phyloP scores from a whole-genome alignment of 495 filamentous ascomycete species.

The Tuber indicum region DNA sequence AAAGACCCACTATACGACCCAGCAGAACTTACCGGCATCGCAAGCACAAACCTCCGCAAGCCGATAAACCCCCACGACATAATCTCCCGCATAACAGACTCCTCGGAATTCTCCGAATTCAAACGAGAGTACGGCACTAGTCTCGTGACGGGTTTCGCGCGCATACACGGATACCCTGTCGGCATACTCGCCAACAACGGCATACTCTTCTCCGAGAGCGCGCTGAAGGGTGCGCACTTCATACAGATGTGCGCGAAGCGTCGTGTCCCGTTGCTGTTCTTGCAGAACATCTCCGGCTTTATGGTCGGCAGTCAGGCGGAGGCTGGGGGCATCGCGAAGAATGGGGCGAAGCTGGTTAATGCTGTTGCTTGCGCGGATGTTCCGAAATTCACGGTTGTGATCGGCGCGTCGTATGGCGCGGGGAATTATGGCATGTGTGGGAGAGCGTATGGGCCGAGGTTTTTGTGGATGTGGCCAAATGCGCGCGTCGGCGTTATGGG shows the following conservation, averaged over 20 bases:
- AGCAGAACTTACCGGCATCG: slow-evolving; percentile 77
- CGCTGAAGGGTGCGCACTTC: slow-evolving; percentile 94
- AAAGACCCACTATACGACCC: slow-evolving; percentile 76
- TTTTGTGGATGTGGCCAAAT: slow-evolving; percentile 98
- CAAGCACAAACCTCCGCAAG: slow-evolving; percentile 76
- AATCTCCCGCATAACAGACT: slow-evolving; percentile 90
- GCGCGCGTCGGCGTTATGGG: slow-evolving; percentile 95
- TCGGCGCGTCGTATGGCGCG: slow-evolving; percentile 80
- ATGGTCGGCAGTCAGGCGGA: slow-evolving; percentile 96
- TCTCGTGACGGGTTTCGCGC: slow-evolving; percentile 82
- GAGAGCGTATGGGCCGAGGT: slow-evolving; percentile 82
- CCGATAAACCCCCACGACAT: slow-evolving; percentile 82
- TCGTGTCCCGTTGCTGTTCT: slow-evolving; percentile 79
- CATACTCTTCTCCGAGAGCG: slow-evolving; percentile 86
- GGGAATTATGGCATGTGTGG: slow-evolving; percentile 72
- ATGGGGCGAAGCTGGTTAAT: slow-evolving; percentile 93
- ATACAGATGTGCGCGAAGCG: slow-evolving; percentile 95
- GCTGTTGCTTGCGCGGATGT: slow-evolving; percentile 93
- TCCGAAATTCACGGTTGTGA: slow-evolving; percentile 93
- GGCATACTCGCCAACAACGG: slow-evolving; percentile 97
- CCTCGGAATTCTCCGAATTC: slow-evolving; percentile 84
- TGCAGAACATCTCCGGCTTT: slow-evolving; percentile 96
- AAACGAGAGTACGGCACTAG: slow-evolving; percentile 87
- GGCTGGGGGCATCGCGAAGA: slow-evolving; percentile 92
- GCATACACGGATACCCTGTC: slow-evolving; percentile 82